phyloP scores from a whole-genome alignment of 2,329 filamentous ascomycete species.

The Stagonosporopsis rhizophila region DNA sequence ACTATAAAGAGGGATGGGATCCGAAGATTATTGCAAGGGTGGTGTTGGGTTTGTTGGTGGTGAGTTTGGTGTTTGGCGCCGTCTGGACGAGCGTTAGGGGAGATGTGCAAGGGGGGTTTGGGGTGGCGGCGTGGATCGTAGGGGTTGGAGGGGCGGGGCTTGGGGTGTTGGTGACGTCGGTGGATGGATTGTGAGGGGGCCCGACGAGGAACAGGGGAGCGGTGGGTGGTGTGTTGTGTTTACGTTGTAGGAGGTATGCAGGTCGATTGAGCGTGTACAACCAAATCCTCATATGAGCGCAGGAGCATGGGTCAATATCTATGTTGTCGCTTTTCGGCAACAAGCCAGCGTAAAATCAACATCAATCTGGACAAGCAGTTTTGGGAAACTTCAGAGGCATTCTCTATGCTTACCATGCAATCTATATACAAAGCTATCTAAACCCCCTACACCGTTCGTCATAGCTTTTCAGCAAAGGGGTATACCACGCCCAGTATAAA shows the following conservation, averaged over 20 bases:
- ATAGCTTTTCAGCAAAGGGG: slow-evolving; percentile 6
- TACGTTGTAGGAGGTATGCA: too few species aligned
- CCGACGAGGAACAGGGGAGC: too few species aligned
- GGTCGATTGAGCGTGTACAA: too few species aligned
- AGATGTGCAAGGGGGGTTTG: not conserved
- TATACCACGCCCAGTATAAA: slow-evolving; percentile 13
- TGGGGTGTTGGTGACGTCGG: not conserved
- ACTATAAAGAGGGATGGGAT: too few species aligned
- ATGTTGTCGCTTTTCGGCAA: too few species aligned
- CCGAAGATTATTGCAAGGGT: too few species aligned
- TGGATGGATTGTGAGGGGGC: too few species aligned
- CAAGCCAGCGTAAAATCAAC: not conserved
- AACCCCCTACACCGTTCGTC: not conserved
- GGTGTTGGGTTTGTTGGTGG: not conserved
- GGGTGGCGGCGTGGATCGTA: not conserved
- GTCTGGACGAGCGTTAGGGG: not conserved
- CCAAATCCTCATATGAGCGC: too few species aligned
- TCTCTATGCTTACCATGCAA: slow-evolving; percentile 4
- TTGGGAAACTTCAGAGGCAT: not conserved
- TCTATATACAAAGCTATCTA: slow-evolving; percentile 15
- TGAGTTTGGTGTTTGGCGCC: not conserved
- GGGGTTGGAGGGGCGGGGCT: not conserved
- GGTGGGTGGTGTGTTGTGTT: too few species aligned
- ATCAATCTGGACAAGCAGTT: not conserved
- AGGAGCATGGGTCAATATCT: too few species aligned